Base-by-base conservation (phyloP, 2,329 filamentous ascomycete species). In the Metarhizium album region DNA sequence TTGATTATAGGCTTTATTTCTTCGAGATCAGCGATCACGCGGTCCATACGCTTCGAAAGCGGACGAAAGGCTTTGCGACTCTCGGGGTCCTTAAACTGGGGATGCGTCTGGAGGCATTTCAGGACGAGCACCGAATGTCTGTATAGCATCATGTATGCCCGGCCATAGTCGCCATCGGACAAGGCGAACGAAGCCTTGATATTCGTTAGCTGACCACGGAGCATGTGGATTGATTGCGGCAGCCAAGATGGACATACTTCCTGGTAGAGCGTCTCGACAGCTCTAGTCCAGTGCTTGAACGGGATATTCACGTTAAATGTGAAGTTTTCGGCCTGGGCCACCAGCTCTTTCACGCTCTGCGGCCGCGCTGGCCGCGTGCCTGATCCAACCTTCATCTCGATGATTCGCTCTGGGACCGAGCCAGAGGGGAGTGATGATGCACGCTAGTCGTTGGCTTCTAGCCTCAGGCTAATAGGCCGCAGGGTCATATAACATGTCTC, bases 81-180 rank as follows among this genome's bases (percentile, higher is more conserved):
- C 35, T 84, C 80, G 9, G 80, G 75, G 7, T 81, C 76, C 58
- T 79, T 84, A 45, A 80, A 80, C 51, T 93, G 82, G 1, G 91
- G 90, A 59, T 97, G 93, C 1, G 72, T 76, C 0, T 80, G 76
- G 8, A 98, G 74, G 49, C 85, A 78, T 6, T 88, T 79, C 27
- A 95, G 72, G 23, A 95, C 80, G n/a, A 98, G 81, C 49, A 84
- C 78, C 9, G 89, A 89, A 69, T 95, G 90, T 58, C 93, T 83
- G 64, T 93, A 88, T n/a, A 95, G 79, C 53, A 97, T 82, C 50
- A 96, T 78, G 66, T 95, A 98, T 4, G 91, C 87, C 62, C 93
- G 86, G 59, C 90, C 82, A 56, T 89, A 82, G 67, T 96, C 90
- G 60, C 85, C 84, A 67, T 97, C 91, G 42, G 79, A 78, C 60